Evolutionary conservation across 2,329 filamentous ascomycete genomes (phyloP), one percentile per base, ranked within the genome.

Genomic region (Botrytis fragariae): DNA sequence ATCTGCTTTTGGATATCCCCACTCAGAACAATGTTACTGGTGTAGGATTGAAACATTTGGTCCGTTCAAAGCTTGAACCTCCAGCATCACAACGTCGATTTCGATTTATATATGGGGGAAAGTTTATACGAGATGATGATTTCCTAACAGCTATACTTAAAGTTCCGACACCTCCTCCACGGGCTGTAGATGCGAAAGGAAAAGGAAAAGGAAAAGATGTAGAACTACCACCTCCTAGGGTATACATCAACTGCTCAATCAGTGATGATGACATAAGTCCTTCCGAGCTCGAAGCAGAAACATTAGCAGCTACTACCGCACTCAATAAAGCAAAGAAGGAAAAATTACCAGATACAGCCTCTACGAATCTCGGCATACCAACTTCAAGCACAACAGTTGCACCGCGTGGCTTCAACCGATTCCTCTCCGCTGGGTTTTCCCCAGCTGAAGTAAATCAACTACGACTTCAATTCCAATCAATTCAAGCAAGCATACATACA

Each of bases 211-310:
- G 92, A 64, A 97, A 96, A 74, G 87, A 87, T 0, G 81, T 91
- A 8, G 84, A 85, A 12, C 82, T 82, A 14, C 79, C 81, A 22
- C 81, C 83, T 45, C 76, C 83, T 1, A 87, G 92, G 62, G 88
- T 97, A 79, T 98, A 97, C 82, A 91, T 98, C 75, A 97, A 97
- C 84, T 98, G 95, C 86, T 95, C 93, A 76, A 93, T 98, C 74
- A 94, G 94, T 72, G 90, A 93, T 81, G 90, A 93, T 81, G 85
- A 88, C 39, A 87, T 98, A 20, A 88, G 91, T 0, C 81, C 87
- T 20, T 80, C 85, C 0, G 94, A 97, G 73, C 87, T 98, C 35
- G 87, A 86, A 1, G 86, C 86, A 22, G 95, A 97, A 84, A 83
- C 83, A 18, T 82, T 86, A 25, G 79, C 78, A 62, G 79, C 79